Base-by-base conservation (phyloP, 495 filamentous ascomycete genomes). In the Filosporella fistucella region DNA sequence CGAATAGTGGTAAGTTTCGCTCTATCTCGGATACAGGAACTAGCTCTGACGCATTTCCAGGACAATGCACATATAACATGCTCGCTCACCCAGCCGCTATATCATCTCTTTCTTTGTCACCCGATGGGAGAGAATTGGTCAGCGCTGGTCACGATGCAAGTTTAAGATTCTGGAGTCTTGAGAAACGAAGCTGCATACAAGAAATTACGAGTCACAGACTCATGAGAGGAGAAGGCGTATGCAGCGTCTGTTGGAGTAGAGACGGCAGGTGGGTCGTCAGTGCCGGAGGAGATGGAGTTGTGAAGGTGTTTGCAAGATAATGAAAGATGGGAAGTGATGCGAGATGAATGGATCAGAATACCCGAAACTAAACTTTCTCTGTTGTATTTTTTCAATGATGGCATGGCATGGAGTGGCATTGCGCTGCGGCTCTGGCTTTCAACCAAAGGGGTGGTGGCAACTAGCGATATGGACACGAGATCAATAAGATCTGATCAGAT, bases 61-160 rank as follows among this genome's bases (percentile, higher is more conserved):
- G 93, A 52, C 94, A 97, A 93, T 96, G 90, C 70, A 96, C 94
- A 13, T 98, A 97, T 65, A 91, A 83, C 54, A 97, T 98, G 93
- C 81, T 96, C 46, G 93, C 93, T 2, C 93, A 98, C 61, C 88
- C 91, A 2, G 84, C 89, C 3, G 81, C 93, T 30, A 96, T 97
- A 56, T 90, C 93, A 12, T 80, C 87, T 11, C 79, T 98, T 13
- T 90, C 87, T 0, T 77, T 98, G 23, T 93, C 86, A 49, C 91
- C 93, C 10, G 90, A 96, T 58, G 91, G 91, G 22, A 80, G 84
- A 35, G 93, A 98, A 74, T 84, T 96, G 6, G 94, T 98, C 36
- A 94, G 89, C 45, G 94, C 88, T 9, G 93, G 94, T 37, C 93
- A 98, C 63, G 93, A 98, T 58, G 90, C 91, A 40, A 87, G 84